Evolutionary conservation across 2,329 filamentous ascomycete species (phyloP).

Genomic region (Fusarium nelsonii): DNA sequence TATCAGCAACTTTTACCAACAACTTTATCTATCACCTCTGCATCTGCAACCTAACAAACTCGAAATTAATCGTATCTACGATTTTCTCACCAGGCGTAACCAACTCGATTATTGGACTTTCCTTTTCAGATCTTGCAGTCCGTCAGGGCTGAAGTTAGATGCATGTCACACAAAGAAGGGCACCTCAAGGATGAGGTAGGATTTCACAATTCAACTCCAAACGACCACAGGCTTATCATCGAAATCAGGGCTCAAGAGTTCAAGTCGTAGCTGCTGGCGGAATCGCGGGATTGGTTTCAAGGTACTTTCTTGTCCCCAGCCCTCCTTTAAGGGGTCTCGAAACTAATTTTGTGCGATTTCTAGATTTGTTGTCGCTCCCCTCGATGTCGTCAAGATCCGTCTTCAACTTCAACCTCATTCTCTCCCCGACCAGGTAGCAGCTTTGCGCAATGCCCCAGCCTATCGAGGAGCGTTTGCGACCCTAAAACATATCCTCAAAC

Average conservation of each 20-base stretch:
- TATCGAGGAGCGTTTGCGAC: constrained; percentile 85
- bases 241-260: constrained; percentile 63
- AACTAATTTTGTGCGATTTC: constrained; percentile 31
- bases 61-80: not conserved
- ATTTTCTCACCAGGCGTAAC: not conserved
- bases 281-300: constrained; percentile 85
- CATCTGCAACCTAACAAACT: constrained; percentile 51
- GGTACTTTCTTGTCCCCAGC: constrained; percentile 62
- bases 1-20: constrained; percentile 30
- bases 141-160: constrained; percentile 43
- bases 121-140: constrained; percentile 25
- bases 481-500: constrained; percentile 77
- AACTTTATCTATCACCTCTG: constrained; percentile 47
- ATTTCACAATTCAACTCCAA: not conserved
- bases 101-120: constrained; percentile 38
- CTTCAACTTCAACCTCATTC: constrained; percentile 93
- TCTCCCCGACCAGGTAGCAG: constrained; percentile 77
- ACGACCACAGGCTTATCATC: constrained; percentile 19
- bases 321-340: not conserved
- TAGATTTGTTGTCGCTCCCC: constrained; percentile 92
- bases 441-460: constrained; percentile 62
- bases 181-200: constrained; percentile 71
- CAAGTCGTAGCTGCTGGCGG: constrained; percentile 70
- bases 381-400: constrained; percentile 98
- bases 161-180: constrained; percentile 54